Percentiles rank a stretch among this genome's conserved stretches.
These are phyloP conservation scores for Scutellaria galericulata DNA, from an alignment of 257 asterid species.

Conservation along the genomic window DNA sequence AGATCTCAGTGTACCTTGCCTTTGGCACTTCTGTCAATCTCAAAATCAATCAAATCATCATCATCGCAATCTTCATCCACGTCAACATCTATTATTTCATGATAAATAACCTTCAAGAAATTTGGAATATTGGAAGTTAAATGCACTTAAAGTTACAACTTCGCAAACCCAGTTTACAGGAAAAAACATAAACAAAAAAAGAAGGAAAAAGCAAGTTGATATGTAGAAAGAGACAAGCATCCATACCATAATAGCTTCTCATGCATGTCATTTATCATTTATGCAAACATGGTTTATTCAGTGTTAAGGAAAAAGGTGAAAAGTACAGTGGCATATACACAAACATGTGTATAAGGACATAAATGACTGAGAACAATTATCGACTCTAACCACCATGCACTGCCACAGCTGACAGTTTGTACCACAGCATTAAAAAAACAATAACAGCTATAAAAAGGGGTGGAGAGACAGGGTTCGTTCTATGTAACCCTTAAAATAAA, in stretches of 20 bases:
- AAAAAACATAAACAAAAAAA: background rate
- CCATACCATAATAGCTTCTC: constrained; percentile 6
- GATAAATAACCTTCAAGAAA: constrained; percentile 58
- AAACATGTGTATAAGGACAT: too few species aligned
- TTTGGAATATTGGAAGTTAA: constrained; percentile 13
- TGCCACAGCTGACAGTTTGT: too few species aligned
- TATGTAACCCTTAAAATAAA: too few species aligned
- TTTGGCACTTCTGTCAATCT: constrained; percentile 51
- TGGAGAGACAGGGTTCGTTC: too few species aligned
- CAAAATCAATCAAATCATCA: constrained; percentile 40
- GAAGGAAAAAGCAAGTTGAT: constrained; percentile 5
- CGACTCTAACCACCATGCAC: too few species aligned
- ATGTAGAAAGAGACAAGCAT: constrained; percentile 4
- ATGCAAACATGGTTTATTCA: background rate
- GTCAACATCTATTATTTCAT: constrained; percentile 80
- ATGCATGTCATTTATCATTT: background rate
- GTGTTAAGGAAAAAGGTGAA: background rate
- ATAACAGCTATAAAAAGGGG: too few species aligned
- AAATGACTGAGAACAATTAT: too few species aligned
- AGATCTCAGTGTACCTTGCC: constrained; percentile 63
- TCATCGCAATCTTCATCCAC: constrained; percentile 62
- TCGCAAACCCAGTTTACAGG: constrained; percentile 17
- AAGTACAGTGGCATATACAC: background rate
- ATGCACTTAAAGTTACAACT: constrained; percentile 9
- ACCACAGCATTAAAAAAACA: too few species aligned